A percentile compares a stretch with the other conserved stretches of the same genome.
phyloP scores from a whole-genome alignment of 495 filamentous ascomycete species.

The Hyaloscypha finlandica region DNA sequence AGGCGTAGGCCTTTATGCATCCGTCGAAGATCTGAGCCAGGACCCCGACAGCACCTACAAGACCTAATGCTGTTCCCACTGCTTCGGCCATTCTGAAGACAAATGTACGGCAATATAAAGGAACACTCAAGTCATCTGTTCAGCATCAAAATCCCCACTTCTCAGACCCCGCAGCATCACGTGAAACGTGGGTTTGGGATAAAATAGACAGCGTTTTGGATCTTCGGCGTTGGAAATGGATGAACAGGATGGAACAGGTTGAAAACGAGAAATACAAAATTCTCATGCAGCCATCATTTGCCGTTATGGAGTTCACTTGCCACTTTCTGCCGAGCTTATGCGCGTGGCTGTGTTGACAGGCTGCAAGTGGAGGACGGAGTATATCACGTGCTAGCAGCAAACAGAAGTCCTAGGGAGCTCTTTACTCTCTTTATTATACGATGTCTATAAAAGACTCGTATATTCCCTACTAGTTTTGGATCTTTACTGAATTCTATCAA shows the following conservation, averaged over 20 bases:
- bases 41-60: constrained; percentile 22
- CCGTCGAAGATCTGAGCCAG: constrained; percentile 22
- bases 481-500: too few species aligned
- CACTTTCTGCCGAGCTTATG: background rate
- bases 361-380: too few species aligned
- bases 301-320: background rate
- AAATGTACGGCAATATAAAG: background rate
- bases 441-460: too few species aligned
- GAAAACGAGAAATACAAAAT: background rate
- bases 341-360: background rate
- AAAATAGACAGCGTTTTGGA: background rate
- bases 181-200: background rate
- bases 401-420: too few species aligned
- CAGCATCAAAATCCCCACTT: background rate
- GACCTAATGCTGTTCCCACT: constrained; percentile 16
- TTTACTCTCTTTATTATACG: too few species aligned
- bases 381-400: too few species aligned
- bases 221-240: background rate
- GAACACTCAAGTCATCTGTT: background rate
- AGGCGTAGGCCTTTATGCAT: constrained; percentile 39
- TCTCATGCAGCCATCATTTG: background rate
- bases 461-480: too few species aligned
- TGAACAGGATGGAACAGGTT: background rate
- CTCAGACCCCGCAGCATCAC: background rate
- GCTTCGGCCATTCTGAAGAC: constrained; percentile 17